These are phyloP conservation scores for Cryphonectria nitschkei DNA, from an alignment of 2,329 filamentous ascomycete species.

Conservation along the genomic window DNA sequence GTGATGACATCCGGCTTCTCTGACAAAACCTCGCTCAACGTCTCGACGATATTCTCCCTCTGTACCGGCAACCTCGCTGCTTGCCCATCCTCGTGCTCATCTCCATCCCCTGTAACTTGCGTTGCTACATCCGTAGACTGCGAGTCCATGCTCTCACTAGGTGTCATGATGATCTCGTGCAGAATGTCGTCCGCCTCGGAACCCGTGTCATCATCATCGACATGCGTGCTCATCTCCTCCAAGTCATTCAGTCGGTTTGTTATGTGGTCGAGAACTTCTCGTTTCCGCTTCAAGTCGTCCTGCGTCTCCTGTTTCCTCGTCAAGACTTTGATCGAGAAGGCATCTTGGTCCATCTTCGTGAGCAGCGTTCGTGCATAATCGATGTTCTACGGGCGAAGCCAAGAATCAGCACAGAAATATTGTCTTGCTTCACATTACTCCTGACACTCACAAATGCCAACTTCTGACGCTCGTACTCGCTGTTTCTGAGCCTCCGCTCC, in stretches of 20 bases:
- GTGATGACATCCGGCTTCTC: constrained; percentile 34
- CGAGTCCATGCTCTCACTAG: constrained; percentile 56
- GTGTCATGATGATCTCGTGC: constrained; percentile 57
- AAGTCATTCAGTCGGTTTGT: constrained; percentile 70
- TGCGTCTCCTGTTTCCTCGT: constrained; percentile 64
- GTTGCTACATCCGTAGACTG: constrained; percentile 32
- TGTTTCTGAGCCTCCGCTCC: constrained; percentile 60
- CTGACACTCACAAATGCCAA: constrained; percentile 52
- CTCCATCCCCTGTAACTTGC: constrained; percentile 32
- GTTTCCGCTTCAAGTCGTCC: constrained; percentile 65
- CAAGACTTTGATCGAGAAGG: constrained; percentile 60
- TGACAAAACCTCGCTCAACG: constrained; percentile 19
- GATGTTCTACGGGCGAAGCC: constrained; percentile 59
- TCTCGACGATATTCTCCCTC: constrained; percentile 17
- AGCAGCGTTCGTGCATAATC: constrained; percentile 72
- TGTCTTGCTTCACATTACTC: background rate
- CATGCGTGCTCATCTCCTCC: constrained; percentile 56
- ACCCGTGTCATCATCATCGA: constrained; percentile 48
- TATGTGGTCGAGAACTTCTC: constrained; percentile 68
- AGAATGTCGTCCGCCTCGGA: constrained; percentile 63
- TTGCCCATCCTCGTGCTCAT: constrained; percentile 14
- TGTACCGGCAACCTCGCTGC: constrained; percentile 8
- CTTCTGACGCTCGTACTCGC: constrained; percentile 68
- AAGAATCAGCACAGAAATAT: constrained; percentile 21
- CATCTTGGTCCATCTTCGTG: constrained; percentile 71